These are phyloP conservation scores for Fusarium sp. DNA, from an alignment of 2,329 filamentous ascomycete genomes.

Conservation along the genomic window DNA sequence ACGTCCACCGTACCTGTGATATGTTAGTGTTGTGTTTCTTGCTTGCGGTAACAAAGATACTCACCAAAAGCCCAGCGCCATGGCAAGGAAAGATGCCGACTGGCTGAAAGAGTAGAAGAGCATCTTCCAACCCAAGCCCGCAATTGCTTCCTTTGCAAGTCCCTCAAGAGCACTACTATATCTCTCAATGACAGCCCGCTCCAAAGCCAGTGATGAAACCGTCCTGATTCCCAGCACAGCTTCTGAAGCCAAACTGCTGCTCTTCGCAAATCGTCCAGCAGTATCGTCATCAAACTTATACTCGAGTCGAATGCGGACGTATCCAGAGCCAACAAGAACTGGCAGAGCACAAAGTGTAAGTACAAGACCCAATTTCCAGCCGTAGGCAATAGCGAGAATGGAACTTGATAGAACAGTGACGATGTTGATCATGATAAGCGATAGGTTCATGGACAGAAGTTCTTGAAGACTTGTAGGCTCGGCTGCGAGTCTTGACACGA, in stretches of 20 bases:
- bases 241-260: constrained; percentile 63
- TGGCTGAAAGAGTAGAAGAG: constrained; percentile 57
- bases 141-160: constrained; percentile 49
- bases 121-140: constrained; percentile 55
- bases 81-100: constrained; percentile 54
- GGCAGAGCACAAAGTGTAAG: constrained; percentile 61
- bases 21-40: background rate
- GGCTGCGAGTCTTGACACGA: constrained; percentile 54
- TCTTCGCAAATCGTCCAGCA: constrained; percentile 58
- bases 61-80: constrained; percentile 57
- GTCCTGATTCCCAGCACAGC: constrained; percentile 63
- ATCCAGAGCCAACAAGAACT: constrained; percentile 59
- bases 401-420: constrained; percentile 60
- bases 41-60: background rate
- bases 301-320: constrained; percentile 62
- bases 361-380: constrained; percentile 65
- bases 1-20: constrained; percentile 53
- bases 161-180: constrained; percentile 51
- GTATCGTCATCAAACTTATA: constrained; percentile 60
- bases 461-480: constrained; percentile 63
- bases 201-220: constrained; percentile 62
- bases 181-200: constrained; percentile 55
- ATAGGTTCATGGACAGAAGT: constrained; percentile 62
- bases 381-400: constrained; percentile 59
- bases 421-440: constrained; percentile 60